Evolutionary conservation across 495 filamentous ascomycete genomes (phyloP).

Genomic region (Neurospora hispaniola): DNA sequence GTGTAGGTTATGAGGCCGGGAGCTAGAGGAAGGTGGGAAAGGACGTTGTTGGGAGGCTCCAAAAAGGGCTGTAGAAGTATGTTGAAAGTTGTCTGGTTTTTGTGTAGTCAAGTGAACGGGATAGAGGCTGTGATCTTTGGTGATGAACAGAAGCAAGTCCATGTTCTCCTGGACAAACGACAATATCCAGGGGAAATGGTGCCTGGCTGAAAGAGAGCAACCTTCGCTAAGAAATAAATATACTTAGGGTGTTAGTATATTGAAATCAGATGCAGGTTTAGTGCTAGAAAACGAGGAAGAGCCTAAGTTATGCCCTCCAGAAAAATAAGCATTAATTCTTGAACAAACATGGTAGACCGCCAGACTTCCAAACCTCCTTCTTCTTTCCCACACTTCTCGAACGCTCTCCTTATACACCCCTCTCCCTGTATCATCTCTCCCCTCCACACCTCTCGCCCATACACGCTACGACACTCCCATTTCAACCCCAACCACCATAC

Average conservation of each 20-base stretch:
- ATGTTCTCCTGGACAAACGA: background rate
- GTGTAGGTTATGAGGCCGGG: background rate
- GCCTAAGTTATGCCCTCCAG: background rate
- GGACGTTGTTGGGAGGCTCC: background rate
- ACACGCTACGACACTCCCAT: background rate
- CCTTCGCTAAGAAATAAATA: background rate
- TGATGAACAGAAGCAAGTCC: background rate
- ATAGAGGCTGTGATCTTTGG: background rate
- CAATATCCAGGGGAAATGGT: background rate
- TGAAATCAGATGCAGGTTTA: background rate
- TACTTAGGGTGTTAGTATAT: background rate
- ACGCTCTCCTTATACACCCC: background rate
- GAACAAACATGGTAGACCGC: background rate
- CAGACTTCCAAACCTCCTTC: background rate
- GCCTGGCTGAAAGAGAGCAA: background rate
- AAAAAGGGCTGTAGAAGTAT: background rate
- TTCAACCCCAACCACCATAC: background rate
- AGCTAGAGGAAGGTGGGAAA: background rate
- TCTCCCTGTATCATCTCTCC: background rate
- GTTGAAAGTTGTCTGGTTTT: background rate
- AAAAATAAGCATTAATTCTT: background rate
- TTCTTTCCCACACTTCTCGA: background rate
- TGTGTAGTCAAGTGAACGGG: background rate
- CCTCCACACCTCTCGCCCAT: background rate
- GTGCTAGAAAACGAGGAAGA: background rate